A percentile compares a stretch with the other conserved stretches of the same genome.
phyloP scores from a whole-genome alignment of 306 rosid genomes.

The Glycyrrhiza uralensis region DNA sequence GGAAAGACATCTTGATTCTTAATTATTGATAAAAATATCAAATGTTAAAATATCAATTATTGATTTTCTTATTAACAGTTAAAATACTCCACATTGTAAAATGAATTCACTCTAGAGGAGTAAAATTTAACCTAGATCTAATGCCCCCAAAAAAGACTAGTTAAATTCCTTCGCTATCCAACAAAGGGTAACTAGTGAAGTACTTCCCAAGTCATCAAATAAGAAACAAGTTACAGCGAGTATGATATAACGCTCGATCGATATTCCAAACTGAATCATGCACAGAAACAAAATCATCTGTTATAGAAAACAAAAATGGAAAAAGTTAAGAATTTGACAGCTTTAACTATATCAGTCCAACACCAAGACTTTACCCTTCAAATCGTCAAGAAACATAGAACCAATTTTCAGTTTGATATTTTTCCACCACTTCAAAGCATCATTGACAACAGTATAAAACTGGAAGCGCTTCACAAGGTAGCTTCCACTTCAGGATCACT shows the following conservation, averaged over 20 bases:
- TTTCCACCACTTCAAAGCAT: conserved; percentile 13
- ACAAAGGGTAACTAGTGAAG: too few relatives aligned
- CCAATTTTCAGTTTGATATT: conserved; percentile 6
- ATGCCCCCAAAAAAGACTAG: too few relatives aligned
- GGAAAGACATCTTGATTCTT: too few relatives aligned
- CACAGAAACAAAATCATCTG: conserved; percentile 5
- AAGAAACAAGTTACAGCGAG: background rate
- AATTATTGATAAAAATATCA: too few relatives aligned
- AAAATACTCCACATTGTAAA: too few relatives aligned
- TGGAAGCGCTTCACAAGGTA: conserved; percentile 44
- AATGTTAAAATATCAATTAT: too few relatives aligned
- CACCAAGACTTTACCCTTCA: conserved; percentile 12
- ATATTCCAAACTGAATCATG: background rate
- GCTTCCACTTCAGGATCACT: conserved; percentile 81
- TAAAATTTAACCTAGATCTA: too few relatives aligned
- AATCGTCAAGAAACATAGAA: conserved; percentile 20
- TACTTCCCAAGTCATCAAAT: background rate
- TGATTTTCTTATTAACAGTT: too few relatives aligned
- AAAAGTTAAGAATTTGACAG: background rate
- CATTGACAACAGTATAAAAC: background rate
- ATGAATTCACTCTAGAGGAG: too few relatives aligned
- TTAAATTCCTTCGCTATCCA: too few relatives aligned
- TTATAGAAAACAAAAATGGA: background rate
- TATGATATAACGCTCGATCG: background rate
- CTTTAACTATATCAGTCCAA: conserved; percentile 2